Percentiles rank a stretch among this genome's conserved stretches.
Evolutionary conservation across 345 rosid species (phyloP).

Genomic region (Populus pruinosa): DNA sequence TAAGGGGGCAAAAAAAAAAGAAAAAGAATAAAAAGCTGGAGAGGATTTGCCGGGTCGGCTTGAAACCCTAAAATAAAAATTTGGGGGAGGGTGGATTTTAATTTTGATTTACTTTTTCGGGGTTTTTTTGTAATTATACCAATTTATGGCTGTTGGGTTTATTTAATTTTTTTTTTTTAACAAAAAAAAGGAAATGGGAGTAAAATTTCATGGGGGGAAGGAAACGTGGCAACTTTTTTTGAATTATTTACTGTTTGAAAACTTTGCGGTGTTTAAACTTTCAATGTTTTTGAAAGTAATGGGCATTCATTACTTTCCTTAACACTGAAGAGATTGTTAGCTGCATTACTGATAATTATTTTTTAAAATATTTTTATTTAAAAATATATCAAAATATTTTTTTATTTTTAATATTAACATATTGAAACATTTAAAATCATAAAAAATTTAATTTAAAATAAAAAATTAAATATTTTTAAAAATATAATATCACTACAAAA

Average conservation of each 20-base stretch:
- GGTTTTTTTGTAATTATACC: background rate
- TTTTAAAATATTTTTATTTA: too few species aligned
- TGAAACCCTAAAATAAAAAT: constrained; percentile 52
- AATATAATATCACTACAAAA: accelerated
- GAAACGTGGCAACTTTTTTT: constrained; percentile 1
- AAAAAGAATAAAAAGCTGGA: background rate
- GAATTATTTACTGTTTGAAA: constrained; percentile 4
- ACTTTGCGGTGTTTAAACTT: background rate
- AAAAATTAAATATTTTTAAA: accelerated
- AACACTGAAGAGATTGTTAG: too few species aligned
- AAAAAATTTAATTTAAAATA: too few species aligned
- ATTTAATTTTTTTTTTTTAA: background rate
- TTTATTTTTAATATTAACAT: too few species aligned
- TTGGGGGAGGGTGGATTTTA: background rate
- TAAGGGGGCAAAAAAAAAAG: background rate
- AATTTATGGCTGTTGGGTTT: background rate
- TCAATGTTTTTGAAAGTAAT: background rate
- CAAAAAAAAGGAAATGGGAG: background rate
- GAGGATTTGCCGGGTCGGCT: constrained; percentile 53
- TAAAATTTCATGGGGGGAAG: constrained; percentile 5
- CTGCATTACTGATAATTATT: too few species aligned
- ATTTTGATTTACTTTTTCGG: background rate
- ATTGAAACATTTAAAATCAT: too few species aligned
- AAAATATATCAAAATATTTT: too few species aligned
- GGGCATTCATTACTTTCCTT: background rate